A percentile compares a stretch with the other conserved stretches of the same genome.
Conservation (phyloP, 306 rosid genomes). For the Lotus japonicus region DNA sequence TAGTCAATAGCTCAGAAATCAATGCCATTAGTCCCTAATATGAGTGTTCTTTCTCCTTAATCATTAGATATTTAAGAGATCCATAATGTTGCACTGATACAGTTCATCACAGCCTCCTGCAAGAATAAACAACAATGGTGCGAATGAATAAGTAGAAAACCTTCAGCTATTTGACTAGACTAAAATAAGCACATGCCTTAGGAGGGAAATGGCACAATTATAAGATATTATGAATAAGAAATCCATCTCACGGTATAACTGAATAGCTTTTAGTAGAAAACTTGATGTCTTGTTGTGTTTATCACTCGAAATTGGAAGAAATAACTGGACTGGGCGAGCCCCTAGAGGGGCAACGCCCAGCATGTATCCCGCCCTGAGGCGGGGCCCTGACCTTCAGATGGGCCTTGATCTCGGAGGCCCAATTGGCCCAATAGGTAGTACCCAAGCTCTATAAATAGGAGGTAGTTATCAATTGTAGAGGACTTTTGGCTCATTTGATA, state of each 20-base stretch:
- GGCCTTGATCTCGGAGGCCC: too few species aligned
- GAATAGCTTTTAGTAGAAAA: neutral
- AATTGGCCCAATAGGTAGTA: too few species aligned
- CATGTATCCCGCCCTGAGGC: too few species aligned
- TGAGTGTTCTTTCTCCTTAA: constrained; percentile 21
- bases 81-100: neutral
- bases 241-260: neutral
- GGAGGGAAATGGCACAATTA: neutral
- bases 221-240: neutral
- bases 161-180: neutral
- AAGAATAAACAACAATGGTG: neutral
- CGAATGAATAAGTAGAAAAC: neutral
- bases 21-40: constrained; percentile 38
- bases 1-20: constrained; percentile 35
- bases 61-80: constrained; percentile 25
- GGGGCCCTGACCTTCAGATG: too few species aligned
- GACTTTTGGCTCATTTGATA: too few species aligned
- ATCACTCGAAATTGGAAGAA: too few species aligned
- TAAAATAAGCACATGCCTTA: neutral
- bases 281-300: too few species aligned
- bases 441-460: too few species aligned
- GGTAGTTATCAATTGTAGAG: too few species aligned
- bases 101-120: constrained; percentile 28
- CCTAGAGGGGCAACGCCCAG: too few species aligned
- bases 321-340: too few species aligned